phyloP scores from a whole-genome alignment of 768 basidiomycete genomes.

The Trametes coccinea region DNA sequence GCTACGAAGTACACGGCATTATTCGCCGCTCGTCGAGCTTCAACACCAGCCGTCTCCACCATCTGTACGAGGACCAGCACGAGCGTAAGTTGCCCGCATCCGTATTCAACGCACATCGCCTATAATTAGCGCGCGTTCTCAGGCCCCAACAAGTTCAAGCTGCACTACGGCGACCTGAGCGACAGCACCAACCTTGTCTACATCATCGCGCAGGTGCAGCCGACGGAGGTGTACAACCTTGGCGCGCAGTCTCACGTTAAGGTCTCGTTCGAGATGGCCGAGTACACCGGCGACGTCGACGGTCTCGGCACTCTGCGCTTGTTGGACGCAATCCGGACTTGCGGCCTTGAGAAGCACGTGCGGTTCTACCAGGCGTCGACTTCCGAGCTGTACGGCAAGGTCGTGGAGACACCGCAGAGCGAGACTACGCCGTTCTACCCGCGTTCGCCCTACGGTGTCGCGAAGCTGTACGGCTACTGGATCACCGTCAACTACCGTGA shows the following conservation, averaged over 20 bases:
- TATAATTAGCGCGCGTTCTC: constrained; percentile 3
- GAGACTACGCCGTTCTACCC: constrained; percentile 99
- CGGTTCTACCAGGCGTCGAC: constrained; percentile 98
- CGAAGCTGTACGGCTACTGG: constrained; percentile 92
- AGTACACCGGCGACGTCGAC: constrained; percentile 98
- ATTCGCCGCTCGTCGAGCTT: constrained; percentile 97
- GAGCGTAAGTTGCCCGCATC: constrained; percentile 59
- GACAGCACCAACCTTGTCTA: constrained; percentile 98
- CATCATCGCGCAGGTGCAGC: constrained; percentile 92
- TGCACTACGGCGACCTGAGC: constrained; percentile 91
- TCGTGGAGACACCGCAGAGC: constrained; percentile 91
- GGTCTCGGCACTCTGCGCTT: constrained; percentile 93
- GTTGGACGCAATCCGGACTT: constrained; percentile 94
- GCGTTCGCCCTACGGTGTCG: constrained; percentile 94
- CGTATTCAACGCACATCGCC: neutral
- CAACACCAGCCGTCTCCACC: constrained; percentile 94
- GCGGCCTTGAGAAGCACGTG: constrained; percentile 89
- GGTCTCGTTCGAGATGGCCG: constrained; percentile 99
- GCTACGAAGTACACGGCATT: constrained; percentile 92
- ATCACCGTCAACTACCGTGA: constrained; percentile 92
- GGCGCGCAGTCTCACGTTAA: constrained; percentile 99
- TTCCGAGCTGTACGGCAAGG: constrained; percentile 96
- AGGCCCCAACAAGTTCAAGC: constrained; percentile 77
- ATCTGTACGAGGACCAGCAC: constrained; percentile 91
- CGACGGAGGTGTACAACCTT: constrained; percentile 96